Base-by-base conservation (phyloP, 768 basidiomycete species). In the Serendipita sp. region DNA sequence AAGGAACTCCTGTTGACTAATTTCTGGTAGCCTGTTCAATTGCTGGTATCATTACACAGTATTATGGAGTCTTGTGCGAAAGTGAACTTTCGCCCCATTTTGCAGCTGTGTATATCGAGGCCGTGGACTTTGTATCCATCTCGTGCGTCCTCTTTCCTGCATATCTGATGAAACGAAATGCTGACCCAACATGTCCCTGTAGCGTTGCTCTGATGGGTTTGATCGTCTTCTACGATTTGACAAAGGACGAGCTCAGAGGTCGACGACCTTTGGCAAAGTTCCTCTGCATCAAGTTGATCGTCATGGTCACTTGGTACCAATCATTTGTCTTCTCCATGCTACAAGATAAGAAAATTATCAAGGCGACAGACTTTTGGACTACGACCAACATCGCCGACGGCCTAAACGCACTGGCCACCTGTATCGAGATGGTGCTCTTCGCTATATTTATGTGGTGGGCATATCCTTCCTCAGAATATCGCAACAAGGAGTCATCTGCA, bases 401-500 rank as follows among this genome's bases (percentile, higher is more conserved):
- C 0, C 74, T 94, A 35, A 88, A 84, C 67, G 90, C 92, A 0
- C 78, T 96, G 3, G 77, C 86, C 16, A 89, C 84, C 35, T 89
- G 88, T 68, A 82, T 94, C 58, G 92, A 95, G 88, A 93, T 93
- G 91, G 83, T 91, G 51, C 76, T 91, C 70, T 92, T 93, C 71
- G 76, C 89, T 2, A 51, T 72, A 0, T 72, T 86, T 51, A 93
- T 93, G 87, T 80, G 81, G 76, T 93, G 88, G 88, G 87, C 91
- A 0, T 95, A 92, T 72, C 79, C 79, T 8, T 77, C 79, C 67
- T 78, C 74, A 0, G 91, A 92, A 68, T 94, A 93, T 74, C 34
- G 8, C 38, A 46, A 46, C 36, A 32, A 38, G 56, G 34, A 36
- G 16, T n/a, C 18, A 10, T n/a, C 28, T 30, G 35, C 23, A 10